Evolutionary conservation across 2,329 filamentous ascomycete genomes (phyloP), one percentile per base, ranked within the genome.

Genomic region (Thelonectria discophora): DNA sequence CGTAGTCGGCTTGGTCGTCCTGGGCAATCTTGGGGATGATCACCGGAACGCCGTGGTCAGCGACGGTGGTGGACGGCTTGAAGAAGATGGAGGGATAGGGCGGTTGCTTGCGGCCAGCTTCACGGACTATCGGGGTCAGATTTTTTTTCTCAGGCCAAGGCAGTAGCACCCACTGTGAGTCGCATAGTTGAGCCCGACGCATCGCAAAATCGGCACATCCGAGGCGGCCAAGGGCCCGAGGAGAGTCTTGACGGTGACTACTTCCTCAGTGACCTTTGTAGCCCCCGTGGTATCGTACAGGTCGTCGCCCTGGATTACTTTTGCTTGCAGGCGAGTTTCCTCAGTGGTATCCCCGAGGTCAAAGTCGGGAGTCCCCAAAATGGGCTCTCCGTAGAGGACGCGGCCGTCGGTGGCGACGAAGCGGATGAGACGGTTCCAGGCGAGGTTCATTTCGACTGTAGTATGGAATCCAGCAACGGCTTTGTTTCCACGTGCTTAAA

Each of bases 171-270:
- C 60, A 80, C 78, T 84, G 66, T 88, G 86, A 55, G 83, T 86
- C 40, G 80, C 80, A 66, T 88, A 88, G 67, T 89, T 88, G 27
- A 88, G 69, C 0, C 86, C 86, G 12, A 88, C 81, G 65, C 86
- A 88, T 18, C 85, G 75, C 3, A 89, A 68, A 45, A 87, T 85
- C 0, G 84, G 82, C 0, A 88, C 82, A 52, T 87, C 83, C 2
- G 74, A 72, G 10, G 72, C 73, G 0, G 80, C 77, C 32, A 88
- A 70, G 0, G 85, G 86, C 0, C 84, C 82, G 0, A 88, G 77
- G 0, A 88, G 71, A 53, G 75, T 76, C 68, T 85, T 82, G 7
- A 88, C 85, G 0, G 78, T 80, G 2, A 81, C 84, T 10, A 83
- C 72, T 65, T 87, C 82, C 20, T 86, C 81, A 0, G 84, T 85